Percentiles rank a stretch among this genome's conserved stretches.
phyloP scores from a whole-genome alignment of 116 monocot species.

The Zostera marina region DNA sequence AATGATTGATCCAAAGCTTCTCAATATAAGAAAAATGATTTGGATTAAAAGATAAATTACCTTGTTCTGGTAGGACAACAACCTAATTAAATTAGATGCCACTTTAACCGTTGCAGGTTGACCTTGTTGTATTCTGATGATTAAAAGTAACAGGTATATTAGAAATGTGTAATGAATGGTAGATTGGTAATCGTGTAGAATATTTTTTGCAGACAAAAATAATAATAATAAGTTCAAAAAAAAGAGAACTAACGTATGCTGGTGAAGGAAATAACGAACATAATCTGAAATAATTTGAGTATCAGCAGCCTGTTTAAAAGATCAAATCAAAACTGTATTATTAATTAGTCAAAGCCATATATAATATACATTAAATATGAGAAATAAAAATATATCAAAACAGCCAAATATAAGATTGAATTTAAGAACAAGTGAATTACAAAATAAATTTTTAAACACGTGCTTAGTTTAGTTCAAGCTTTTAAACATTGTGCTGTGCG shows the following conservation, averaged over 20 bases:
- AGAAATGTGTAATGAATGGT: neutral
- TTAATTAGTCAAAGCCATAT: too few relatives aligned
- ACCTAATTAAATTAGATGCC: constrained; percentile 74
- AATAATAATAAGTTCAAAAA: neutral
- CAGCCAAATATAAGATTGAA: too few relatives aligned
- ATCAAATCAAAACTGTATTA: neutral
- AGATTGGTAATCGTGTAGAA: neutral
- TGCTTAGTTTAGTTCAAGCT: too few relatives aligned
- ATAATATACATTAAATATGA: too few relatives aligned
- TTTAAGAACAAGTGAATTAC: too few relatives aligned
- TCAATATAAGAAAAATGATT: neutral
- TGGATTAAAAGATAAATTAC: constrained; percentile 15
- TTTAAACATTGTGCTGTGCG: too few relatives aligned
- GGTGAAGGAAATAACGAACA: constrained; percentile 88
- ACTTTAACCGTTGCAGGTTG: constrained; percentile 88
- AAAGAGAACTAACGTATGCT: constrained; percentile 64
- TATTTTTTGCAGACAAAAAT: neutral
- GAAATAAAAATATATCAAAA: too few relatives aligned
- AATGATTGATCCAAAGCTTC: neutral
- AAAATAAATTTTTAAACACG: too few relatives aligned
- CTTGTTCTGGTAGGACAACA: constrained; percentile 91
- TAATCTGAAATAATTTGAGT: constrained; percentile 87
- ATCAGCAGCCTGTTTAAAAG: constrained; percentile 65
- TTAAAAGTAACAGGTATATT: too few relatives aligned
- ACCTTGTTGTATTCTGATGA: constrained; percentile 75